Evolutionary conservation across 2,329 filamentous ascomycete genomes (phyloP).

Genomic region (Sarocladium kiliense): DNA sequence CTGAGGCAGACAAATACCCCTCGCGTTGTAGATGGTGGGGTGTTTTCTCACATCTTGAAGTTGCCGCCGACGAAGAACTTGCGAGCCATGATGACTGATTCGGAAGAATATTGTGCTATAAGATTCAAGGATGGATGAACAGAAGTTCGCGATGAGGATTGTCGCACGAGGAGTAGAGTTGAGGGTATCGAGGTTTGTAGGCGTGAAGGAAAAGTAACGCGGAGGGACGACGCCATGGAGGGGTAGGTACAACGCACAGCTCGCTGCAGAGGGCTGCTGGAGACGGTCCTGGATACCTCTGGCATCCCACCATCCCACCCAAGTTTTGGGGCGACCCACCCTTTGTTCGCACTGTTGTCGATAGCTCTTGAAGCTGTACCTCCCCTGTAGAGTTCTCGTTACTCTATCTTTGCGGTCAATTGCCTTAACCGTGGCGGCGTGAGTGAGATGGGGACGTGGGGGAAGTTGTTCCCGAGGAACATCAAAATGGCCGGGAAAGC

Average conservation of each 20-base stretch:
- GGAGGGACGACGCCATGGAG: slow-evolving; percentile 8
- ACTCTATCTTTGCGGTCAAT: background rate
- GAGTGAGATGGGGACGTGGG: background rate
- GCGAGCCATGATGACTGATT: slow-evolving; percentile 71
- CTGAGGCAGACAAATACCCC: slow-evolving; percentile 1
- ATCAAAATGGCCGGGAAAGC: background rate
- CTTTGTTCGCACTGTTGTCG: background rate
- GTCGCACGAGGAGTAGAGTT: background rate
- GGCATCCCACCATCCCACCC: slow-evolving; percentile 1
- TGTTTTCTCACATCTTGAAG: slow-evolving; percentile 88
- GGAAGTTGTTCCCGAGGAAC: background rate
- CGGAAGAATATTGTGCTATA: slow-evolving; percentile 12
- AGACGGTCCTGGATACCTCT: background rate
- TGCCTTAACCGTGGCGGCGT: background rate
- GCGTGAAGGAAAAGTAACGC: slow-evolving; percentile 8
- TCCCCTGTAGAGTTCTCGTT: background rate
- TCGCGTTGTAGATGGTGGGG: slow-evolving; percentile 12
- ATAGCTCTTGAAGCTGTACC: background rate
- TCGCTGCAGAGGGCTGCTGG: background rate
- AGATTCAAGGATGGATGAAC: slow-evolving; percentile 2
- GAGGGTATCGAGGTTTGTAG: slow-evolving; percentile 2
- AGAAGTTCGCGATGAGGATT: slow-evolving; percentile 9
- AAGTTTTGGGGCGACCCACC: slow-evolving; percentile 2
- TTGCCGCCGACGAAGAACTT: slow-evolving; percentile 98
- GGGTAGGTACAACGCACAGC: too few relatives aligned